Percentiles rank a stretch among this genome's conserved stretches.
phyloP scores from a whole-genome alignment of 177 flowering plant genomes.

The Vitis hybrid region DNA sequence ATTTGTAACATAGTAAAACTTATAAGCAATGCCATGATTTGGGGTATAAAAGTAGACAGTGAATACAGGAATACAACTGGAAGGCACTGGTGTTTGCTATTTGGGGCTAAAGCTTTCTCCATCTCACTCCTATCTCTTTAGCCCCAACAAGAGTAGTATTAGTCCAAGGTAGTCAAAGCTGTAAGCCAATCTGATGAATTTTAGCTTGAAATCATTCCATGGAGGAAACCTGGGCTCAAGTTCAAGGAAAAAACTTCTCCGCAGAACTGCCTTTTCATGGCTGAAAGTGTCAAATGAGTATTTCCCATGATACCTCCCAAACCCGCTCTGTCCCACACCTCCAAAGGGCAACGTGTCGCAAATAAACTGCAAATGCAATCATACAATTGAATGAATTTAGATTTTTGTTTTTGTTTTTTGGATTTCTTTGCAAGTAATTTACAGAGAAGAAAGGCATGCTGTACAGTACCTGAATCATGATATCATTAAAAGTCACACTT shows the following conservation, averaged over 20 bases:
- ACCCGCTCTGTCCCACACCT: constrained; percentile 87
- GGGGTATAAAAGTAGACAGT: no score
- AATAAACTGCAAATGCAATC: constrained; percentile 46
- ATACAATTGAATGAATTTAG: neutral
- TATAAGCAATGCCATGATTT: no score
- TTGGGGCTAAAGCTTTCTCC: neutral
- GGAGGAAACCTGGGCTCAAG: constrained; percentile 78
- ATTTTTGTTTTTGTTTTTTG: neutral
- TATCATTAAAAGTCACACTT: constrained; percentile 69
- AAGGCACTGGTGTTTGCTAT: no score
- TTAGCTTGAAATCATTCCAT: constrained; percentile 65
- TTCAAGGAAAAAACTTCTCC: constrained; percentile 50
- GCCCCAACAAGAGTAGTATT: constrained; percentile 47
- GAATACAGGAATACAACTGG: no score
- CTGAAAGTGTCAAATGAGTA: constrained; percentile 86
- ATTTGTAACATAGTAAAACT: no score
- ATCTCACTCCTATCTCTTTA: constrained; percentile 25
- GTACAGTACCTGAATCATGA: constrained; percentile 57
- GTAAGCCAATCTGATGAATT: constrained; percentile 50
- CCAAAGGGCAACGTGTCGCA: constrained; percentile 76
- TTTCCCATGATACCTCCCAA: constrained; percentile 89
- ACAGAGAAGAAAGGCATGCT: no score
- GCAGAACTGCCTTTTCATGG: constrained; percentile 75
- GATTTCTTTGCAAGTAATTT: no score
- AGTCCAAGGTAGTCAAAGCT: constrained; percentile 47